Conservation (phyloP, 2,329 filamentous ascomycete genomes). For the Claviceps purpurea region DNA sequence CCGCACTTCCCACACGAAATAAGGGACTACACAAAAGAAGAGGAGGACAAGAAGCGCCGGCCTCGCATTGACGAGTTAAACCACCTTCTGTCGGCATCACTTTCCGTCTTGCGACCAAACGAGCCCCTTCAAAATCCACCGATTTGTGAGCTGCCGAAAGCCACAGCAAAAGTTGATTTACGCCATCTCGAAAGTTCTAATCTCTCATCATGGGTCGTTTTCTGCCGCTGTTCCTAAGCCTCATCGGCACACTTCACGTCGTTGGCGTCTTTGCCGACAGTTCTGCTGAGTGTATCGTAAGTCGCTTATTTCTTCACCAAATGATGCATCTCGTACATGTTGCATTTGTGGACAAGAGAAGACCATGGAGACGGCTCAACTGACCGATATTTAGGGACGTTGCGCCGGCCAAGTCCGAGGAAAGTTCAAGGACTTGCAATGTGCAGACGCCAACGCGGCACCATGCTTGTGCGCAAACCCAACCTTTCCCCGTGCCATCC, state of each 20-base stretch:
- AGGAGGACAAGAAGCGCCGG: not conserved
- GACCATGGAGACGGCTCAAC: not conserved
- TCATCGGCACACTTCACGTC: constrained; percentile 16
- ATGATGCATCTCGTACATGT: not conserved
- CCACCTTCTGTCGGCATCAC: not conserved
- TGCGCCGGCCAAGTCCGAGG: constrained; percentile 11
- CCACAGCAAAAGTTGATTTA: not conserved
- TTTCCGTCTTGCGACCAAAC: not conserved
- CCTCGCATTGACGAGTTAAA: not conserved
- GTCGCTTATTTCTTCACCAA: constrained; percentile 6
- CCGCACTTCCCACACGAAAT: not conserved
- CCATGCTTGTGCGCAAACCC: constrained; percentile 27
- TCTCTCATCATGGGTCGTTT: constrained; percentile 4
- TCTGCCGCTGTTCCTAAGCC: constrained; percentile 11
- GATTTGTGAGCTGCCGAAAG: not conserved
- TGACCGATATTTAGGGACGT: constrained; percentile 7
- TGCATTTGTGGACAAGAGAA: not conserved
- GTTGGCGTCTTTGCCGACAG: constrained; percentile 14
- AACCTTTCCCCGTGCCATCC: constrained; percentile 22
- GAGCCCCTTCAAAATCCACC: not conserved
- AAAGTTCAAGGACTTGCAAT: constrained; percentile 13
- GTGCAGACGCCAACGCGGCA: constrained; percentile 16
- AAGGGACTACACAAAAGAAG: not conserved
- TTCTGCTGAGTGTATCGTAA: constrained; percentile 18
- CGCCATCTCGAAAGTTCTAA: not conserved